Conservation (phyloP, 2,329 filamentous ascomycete genomes). For the Cordyceps javanica region DNA sequence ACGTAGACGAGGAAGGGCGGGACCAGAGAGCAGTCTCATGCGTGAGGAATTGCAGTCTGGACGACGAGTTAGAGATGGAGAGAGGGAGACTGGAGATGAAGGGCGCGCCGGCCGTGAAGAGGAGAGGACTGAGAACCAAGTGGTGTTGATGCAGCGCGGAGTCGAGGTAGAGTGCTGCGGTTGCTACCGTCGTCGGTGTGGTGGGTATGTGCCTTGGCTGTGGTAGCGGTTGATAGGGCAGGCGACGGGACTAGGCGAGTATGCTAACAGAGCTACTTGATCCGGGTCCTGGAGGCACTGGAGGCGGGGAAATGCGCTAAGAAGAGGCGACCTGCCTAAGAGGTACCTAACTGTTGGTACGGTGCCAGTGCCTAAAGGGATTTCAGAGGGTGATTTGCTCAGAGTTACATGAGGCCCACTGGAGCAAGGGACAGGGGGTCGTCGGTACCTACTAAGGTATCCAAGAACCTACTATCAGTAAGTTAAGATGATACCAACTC, state of each 20-base stretch:
- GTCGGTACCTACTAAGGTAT: too few relatives aligned
- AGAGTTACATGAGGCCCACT: too few relatives aligned
- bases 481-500: too few relatives aligned
- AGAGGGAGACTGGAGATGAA: not conserved
- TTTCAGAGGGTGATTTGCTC: too few relatives aligned
- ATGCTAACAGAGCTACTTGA: not conserved
- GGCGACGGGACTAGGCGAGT: too few relatives aligned
- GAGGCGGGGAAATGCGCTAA: conserved; percentile 5
- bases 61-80: not conserved
- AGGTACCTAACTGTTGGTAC: too few relatives aligned
- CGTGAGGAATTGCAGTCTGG: not conserved
- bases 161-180: not conserved
- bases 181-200: not conserved
- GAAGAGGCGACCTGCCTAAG: too few relatives aligned
- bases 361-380: too few relatives aligned
- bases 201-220: too few relatives aligned
- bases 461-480: too few relatives aligned
- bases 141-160: conserved; percentile 9
- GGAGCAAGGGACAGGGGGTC: too few relatives aligned
- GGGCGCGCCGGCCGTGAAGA: conserved; percentile 2
- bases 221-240: not conserved
- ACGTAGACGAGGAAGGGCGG: not conserved
- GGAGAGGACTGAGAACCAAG: not conserved
- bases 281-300: not conserved
- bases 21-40: not conserved